These are phyloP conservation scores for Scheffersomyces cryptocercus DNA, from an alignment of 1,139 yeast species.

Conservation along the genomic window DNA sequence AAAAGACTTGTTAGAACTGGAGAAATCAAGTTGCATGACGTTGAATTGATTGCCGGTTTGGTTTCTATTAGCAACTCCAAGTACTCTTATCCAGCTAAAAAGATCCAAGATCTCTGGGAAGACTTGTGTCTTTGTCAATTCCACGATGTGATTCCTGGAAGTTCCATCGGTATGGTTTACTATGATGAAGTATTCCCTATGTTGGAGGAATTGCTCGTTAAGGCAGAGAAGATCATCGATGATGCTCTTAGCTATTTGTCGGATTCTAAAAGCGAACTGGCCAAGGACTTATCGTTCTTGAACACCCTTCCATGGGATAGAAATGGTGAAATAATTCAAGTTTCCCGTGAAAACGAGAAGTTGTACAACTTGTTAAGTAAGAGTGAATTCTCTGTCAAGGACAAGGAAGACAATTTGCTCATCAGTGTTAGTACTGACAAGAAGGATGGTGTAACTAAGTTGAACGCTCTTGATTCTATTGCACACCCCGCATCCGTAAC, in stretches of 20 bases:
- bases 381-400: not conserved
- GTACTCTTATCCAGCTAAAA: constrained; percentile 70
- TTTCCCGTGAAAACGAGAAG: constrained; percentile 16
- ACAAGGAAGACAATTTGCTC: constrained; percentile 3
- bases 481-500: constrained; percentile 50
- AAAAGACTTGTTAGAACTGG: constrained; percentile 77
- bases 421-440: constrained; percentile 15
- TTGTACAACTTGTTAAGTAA: constrained; percentile 8
- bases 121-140: constrained; percentile 87
- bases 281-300: constrained; percentile 29
- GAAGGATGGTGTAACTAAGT: constrained; percentile 10
- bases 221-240: constrained; percentile 52
- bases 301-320: constrained; percentile 76
- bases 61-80: constrained; percentile 55
- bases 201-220: constrained; percentile 56
- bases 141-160: constrained; percentile 96
- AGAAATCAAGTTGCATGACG: constrained; percentile 81
- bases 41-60: constrained; percentile 79
- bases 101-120: constrained; percentile 79
- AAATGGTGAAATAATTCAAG: constrained; percentile 46
- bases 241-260: constrained; percentile 42
- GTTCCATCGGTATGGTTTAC: constrained; percentile 93
- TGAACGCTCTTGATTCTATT: constrained; percentile 22
- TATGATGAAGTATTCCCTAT: constrained; percentile 87
- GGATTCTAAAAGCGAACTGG: constrained; percentile 10